Evolutionary conservation across 768 basidiomycete genomes (phyloP).

Genomic region (Amanita rimosa): DNA sequence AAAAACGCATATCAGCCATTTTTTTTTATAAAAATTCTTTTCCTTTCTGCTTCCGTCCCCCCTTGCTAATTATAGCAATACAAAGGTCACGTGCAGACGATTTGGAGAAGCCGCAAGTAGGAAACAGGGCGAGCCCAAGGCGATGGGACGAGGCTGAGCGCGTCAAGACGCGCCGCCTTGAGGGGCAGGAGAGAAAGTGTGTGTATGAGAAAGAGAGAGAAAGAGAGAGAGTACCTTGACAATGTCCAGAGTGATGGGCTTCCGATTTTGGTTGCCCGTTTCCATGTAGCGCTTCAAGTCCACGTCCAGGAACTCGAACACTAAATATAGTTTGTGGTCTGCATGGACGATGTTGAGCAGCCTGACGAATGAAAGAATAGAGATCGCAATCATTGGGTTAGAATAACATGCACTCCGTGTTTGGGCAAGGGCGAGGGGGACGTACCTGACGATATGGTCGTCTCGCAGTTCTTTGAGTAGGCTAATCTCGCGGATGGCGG

Average conservation of each 20-base stretch:
- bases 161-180: no score
- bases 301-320: constrained; percentile 95
- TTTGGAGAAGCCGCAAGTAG: no score
- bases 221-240: constrained; percentile 50
- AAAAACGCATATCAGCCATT: background rate
- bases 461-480: constrained; percentile 94
- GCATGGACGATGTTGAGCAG: constrained; percentile 94
- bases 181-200: no score
- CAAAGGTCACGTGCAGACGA: background rate
- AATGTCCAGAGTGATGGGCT: constrained; percentile 60
- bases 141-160: no score
- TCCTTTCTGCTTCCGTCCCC: background rate
- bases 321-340: constrained; percentile 94
- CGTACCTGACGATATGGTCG: constrained; percentile 88
- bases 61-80: constrained; percentile 4
- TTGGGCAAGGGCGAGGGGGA: constrained; percentile 4
- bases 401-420: background rate
- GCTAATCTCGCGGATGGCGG: constrained; percentile 97
- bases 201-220: no score
- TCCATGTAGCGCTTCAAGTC: constrained; percentile 98
- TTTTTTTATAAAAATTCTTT: no score
- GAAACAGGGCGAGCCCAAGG: background rate
- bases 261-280: constrained; percentile 57
- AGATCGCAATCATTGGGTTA: no score
- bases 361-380: no score